Evolutionary conservation across 2,329 filamentous ascomycete genomes (phyloP).

Genomic region (Beauveria caledonica): DNA sequence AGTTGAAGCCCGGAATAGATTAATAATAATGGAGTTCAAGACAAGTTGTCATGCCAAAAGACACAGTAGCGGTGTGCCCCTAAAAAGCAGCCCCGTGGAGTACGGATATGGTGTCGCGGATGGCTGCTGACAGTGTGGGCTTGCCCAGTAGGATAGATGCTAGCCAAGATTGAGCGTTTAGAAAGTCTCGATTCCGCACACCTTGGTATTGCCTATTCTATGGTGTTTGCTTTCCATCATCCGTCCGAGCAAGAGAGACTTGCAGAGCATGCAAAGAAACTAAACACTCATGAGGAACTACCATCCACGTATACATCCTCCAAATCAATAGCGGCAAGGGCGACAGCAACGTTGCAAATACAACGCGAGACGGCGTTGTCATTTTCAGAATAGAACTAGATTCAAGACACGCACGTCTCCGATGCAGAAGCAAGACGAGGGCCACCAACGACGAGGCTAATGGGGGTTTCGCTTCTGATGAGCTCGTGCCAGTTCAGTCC

Average conservation of each 20-base stretch:
- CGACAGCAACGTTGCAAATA: neutral
- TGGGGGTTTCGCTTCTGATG: too few species aligned
- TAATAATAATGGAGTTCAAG: neutral
- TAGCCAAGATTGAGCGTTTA: neutral
- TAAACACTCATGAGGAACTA: too few species aligned
- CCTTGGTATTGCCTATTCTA: neutral
- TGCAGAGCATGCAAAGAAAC: too few species aligned
- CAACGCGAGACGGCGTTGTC: neutral
- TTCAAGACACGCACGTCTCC: neutral
- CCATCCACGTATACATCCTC: too few species aligned
- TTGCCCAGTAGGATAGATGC: neutral
- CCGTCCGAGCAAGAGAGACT: neutral
- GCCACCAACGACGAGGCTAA: neutral
- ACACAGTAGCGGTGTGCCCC: neutral
- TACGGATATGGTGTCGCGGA: neutral
- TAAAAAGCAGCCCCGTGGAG: neutral
- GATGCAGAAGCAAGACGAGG: neutral
- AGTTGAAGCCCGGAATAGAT: neutral
- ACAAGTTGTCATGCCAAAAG: neutral
- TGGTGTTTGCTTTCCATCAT: neutral
- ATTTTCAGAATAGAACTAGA: neutral
- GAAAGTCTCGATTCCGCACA: neutral
- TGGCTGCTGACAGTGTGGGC: constrained; percentile 3
- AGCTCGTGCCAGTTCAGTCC: too few species aligned
- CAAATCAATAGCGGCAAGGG: too few species aligned